Conservation (phyloP, 495 filamentous ascomycete species). For the Aspergillus nanangensis region DNA sequence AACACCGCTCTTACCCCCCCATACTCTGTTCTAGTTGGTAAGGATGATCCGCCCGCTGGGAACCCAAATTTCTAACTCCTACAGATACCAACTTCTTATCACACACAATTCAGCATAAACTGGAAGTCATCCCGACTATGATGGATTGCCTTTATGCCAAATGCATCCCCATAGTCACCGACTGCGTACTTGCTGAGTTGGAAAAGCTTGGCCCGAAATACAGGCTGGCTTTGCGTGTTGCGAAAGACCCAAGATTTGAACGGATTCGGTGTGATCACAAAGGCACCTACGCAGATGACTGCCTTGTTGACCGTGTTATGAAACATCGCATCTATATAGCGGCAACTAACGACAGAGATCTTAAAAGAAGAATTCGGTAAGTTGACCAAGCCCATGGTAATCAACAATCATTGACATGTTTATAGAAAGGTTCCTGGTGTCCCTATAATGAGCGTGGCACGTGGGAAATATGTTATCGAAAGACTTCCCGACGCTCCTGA, state of each 20-base stretch:
- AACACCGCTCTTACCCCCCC: conserved; percentile 87
- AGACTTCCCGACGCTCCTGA: conserved; percentile 60
- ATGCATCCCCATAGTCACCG: conserved; percentile 48
- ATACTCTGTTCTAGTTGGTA: conserved; percentile 67
- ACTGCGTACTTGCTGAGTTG: conserved; percentile 63
- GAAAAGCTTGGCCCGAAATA: conserved; percentile 91
- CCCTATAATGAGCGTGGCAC: conserved; percentile 64
- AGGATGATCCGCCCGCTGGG: background rate
- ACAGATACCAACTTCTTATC: conserved; percentile 85
- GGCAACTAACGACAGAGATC: conserved; percentile 75
- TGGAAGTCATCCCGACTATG: conserved; percentile 79
- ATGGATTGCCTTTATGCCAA: conserved; percentile 69
- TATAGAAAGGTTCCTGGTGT: conserved; percentile 36
- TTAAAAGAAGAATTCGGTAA: conserved; percentile 66
- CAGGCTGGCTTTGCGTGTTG: conserved; percentile 81
- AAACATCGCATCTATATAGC: conserved; percentile 83
- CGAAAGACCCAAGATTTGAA: conserved; percentile 88
- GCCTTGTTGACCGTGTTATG: conserved; percentile 75
- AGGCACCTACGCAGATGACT: conserved; percentile 93
- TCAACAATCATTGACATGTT: background rate
- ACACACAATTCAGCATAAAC: conserved; percentile 85
- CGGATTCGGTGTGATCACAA: conserved; percentile 81
- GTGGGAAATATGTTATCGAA: conserved; percentile 90
- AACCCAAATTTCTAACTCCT: background rate
- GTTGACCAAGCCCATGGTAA: background rate